Percentiles rank a stretch among this genome's conserved stretches.
phyloP scores from a whole-genome alignment of 768 basidiomycete species.

The Phlegmacium glaucopus region DNA sequence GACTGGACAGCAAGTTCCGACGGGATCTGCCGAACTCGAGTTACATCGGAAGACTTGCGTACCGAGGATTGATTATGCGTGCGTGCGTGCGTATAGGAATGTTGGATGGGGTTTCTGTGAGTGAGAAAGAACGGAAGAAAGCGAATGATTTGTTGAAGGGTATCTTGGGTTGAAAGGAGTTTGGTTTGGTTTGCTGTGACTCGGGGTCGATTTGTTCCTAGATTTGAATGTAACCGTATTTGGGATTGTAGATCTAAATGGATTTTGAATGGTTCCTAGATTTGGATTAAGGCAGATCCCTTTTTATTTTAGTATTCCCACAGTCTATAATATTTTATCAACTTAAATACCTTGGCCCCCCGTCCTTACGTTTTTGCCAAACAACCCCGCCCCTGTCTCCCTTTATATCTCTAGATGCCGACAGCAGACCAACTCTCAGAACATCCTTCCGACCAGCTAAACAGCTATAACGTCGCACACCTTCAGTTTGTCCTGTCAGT shows the following conservation, averaged over 20 bases:
- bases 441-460: conserved; percentile 40
- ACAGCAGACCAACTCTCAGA: conserved; percentile 40
- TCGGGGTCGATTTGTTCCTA: conserved; percentile 11
- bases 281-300: neutral
- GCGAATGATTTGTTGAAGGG: conserved; percentile 65
- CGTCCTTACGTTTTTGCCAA: conserved; percentile 9
- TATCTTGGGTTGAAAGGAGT: conserved; percentile 38
- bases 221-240: conserved; percentile 20
- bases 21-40: conserved; percentile 85
- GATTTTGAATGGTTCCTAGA: conserved; percentile 21
- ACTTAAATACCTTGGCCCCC: conserved; percentile 26
- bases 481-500: conserved; percentile 50
- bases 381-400: conserved; percentile 13
- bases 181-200: conserved; percentile 10
- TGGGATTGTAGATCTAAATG: too few relatives aligned
- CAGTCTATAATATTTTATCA: too few relatives aligned
- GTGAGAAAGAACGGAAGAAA: conserved; percentile 82
- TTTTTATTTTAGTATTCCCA: too few relatives aligned
- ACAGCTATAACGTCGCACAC: conserved; percentile 60
- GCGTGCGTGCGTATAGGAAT: conserved; percentile 61
- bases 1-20: conserved; percentile 82
- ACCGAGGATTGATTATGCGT: conserved; percentile 86
- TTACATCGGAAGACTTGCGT: conserved; percentile 84
- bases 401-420: conserved; percentile 43
- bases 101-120: conserved; percentile 86